These are phyloP conservation scores for Plasmodium adleri DNA, from an alignment of 169 alveolate genomes.

Conservation along the genomic window DNA sequence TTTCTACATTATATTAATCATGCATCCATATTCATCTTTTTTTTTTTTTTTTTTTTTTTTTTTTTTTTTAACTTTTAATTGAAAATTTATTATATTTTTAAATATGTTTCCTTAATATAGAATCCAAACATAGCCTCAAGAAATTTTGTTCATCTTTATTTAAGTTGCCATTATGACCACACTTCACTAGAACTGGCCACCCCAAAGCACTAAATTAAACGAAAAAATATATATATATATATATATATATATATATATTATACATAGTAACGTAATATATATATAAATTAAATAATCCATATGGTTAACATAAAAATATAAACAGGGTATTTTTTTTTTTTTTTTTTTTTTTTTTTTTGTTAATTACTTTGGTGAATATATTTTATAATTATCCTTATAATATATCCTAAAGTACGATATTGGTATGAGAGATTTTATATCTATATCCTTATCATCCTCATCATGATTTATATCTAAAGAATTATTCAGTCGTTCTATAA, in stretches of 20 bases:
- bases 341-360: neutral
- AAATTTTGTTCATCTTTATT: slow-evolving; percentile 40
- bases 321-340: too few species aligned
- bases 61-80: neutral
- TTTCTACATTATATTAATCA: neutral
- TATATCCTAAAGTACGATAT: slow-evolving; percentile 38
- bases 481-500: slow-evolving; percentile 44
- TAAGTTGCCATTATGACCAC: slow-evolving; percentile 70
- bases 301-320: neutral
- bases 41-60: neutral
- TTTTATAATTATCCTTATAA: slow-evolving; percentile 51
- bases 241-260: neutral
- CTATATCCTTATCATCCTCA: slow-evolving; percentile 13
- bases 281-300: too few species aligned
- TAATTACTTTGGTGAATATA: slow-evolving; percentile 59
- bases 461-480: slow-evolving; percentile 38
- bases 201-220: slow-evolving; percentile 57
- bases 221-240: neutral
- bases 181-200: slow-evolving; percentile 47
- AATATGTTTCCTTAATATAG: slow-evolving; percentile 22
- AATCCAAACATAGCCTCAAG: slow-evolving; percentile 40
- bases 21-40: neutral
- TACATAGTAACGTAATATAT: too few species aligned
- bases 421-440: slow-evolving; percentile 24
- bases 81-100: slow-evolving; percentile 10